These are phyloP conservation scores for Beauveria medogensis DNA, from an alignment of 2,329 filamentous ascomycete genomes.

Conservation along the genomic window DNA sequence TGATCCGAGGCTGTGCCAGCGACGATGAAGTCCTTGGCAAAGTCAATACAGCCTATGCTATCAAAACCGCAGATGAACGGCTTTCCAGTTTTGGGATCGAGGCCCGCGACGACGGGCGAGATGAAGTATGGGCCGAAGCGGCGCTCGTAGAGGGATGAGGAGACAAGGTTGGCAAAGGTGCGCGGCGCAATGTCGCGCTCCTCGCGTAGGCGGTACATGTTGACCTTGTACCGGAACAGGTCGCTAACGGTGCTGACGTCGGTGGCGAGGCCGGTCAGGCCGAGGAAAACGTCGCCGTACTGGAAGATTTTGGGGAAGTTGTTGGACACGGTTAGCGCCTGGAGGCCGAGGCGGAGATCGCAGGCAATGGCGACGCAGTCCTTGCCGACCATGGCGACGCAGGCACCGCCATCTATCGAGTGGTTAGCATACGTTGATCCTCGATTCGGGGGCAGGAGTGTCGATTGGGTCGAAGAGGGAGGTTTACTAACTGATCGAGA, in stretches of 20 bases:
- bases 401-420: constrained; percentile 71
- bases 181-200: constrained; percentile 91
- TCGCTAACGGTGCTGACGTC: constrained; percentile 92
- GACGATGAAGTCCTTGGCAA: constrained; percentile 99
- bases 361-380: constrained; percentile 99
- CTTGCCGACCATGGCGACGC: constrained; percentile 98
- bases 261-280: constrained; percentile 90
- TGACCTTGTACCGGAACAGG: constrained; percentile 98
- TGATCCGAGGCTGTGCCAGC: constrained; percentile 94
- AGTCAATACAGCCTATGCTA: constrained; percentile 98
- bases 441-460: neutral
- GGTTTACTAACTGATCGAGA: constrained; percentile 75
- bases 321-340: constrained; percentile 95
- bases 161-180: constrained; percentile 95
- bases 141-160: constrained; percentile 82
- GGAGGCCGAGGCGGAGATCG: constrained; percentile 93
- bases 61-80: constrained; percentile 99
- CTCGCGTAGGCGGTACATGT: constrained; percentile 98
- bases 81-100: constrained; percentile 88
- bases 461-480: constrained; percentile 8
- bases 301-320: constrained; percentile 99
- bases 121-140: constrained; percentile 97
- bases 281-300: constrained; percentile 92
- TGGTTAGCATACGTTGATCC: constrained; percentile 11
- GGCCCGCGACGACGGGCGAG: constrained; percentile 84